Percentiles rank a stretch among this genome's conserved stretches.
phyloP scores from a whole-genome alignment of 2,329 filamentous ascomycete genomes.

The Beauveria caledonica region DNA sequence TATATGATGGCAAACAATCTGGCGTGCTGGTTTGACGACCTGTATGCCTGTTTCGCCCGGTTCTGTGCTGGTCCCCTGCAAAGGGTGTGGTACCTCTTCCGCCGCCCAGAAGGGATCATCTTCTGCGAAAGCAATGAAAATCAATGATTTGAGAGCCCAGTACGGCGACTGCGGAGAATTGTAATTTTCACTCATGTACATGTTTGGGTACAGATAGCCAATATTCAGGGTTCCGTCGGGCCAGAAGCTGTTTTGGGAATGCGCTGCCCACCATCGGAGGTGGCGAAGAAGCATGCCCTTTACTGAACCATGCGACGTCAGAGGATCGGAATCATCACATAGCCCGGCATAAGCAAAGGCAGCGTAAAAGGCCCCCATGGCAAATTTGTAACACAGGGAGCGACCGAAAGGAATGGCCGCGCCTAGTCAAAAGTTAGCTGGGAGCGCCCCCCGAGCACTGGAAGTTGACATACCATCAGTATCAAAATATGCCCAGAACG shows the following conservation, averaged over 20 bases:
- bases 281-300: constrained; percentile 43
- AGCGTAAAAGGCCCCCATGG: constrained; percentile 40
- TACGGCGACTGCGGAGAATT: constrained; percentile 49
- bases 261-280: constrained; percentile 39
- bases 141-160: constrained; percentile 44
- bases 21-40: constrained; percentile 22
- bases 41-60: neutral
- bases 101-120: constrained; percentile 37
- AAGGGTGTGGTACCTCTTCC: constrained; percentile 25
- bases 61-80: neutral
- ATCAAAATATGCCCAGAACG: constrained; percentile 42
- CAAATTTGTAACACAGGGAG: constrained; percentile 43
- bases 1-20: constrained; percentile 34
- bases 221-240: constrained; percentile 42
- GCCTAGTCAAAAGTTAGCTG: constrained; percentile 23
- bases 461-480: constrained; percentile 25
- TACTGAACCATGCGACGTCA: constrained; percentile 30
- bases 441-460: neutral
- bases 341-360: constrained; percentile 35
- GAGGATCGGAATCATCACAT: constrained; percentile 25
- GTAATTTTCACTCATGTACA: constrained; percentile 48
- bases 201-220: constrained; percentile 35
- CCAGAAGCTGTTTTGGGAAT: constrained; percentile 36
- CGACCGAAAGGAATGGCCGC: constrained; percentile 44
- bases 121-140: constrained; percentile 29